These are phyloP conservation scores for Raphidocelis subcapitata DNA, from an alignment of 139 green algal genomes.

Conservation along the genomic window DNA sequence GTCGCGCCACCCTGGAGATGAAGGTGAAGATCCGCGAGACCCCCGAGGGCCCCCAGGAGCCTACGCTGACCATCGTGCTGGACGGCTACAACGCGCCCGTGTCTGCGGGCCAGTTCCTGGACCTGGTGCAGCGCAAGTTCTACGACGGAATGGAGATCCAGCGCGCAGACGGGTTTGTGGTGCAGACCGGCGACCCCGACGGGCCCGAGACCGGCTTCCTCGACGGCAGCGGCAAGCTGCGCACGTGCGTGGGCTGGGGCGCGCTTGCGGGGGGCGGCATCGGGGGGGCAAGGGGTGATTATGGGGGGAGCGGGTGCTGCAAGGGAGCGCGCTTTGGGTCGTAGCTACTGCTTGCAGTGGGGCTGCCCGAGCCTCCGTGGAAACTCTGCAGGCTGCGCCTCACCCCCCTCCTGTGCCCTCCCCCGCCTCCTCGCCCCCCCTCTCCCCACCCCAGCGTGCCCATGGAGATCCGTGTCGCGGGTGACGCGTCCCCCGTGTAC, in stretches of 20 bases:
- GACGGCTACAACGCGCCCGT: slow-evolving; percentile 98
- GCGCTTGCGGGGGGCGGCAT: background rate
- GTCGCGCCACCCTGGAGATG: slow-evolving; percentile 92
- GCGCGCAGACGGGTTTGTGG: slow-evolving; percentile 95
- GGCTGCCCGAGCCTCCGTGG: no score
- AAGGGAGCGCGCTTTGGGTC: background rate
- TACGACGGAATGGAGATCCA: slow-evolving; percentile 98
- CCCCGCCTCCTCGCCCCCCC: no score
- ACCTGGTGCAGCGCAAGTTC: slow-evolving; percentile 89
- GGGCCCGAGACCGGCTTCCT: slow-evolving; percentile 51
- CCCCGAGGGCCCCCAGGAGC: slow-evolving; percentile 51
- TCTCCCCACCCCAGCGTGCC: slow-evolving; percentile 66
- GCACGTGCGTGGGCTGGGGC: slow-evolving; percentile 30
- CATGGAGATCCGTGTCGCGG: slow-evolving; percentile 87
- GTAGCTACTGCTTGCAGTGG: no score
- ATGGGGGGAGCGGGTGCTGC: background rate
- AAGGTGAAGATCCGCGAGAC: slow-evolving; percentile 68
- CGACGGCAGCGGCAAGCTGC: slow-evolving; percentile 52
- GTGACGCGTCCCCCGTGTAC: slow-evolving; percentile 94
- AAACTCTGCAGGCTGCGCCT: no score
- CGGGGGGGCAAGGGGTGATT: background rate
- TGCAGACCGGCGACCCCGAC: slow-evolving; percentile 94
- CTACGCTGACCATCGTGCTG: slow-evolving; percentile 67
- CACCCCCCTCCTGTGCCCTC: no score
- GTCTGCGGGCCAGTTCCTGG: slow-evolving; percentile 83